A percentile compares a stretch with the other conserved stretches of the same genome.
phyloP scores from a whole-genome alignment of 192 early-diverging fungal species.

The Linnemannia elongata region DNA sequence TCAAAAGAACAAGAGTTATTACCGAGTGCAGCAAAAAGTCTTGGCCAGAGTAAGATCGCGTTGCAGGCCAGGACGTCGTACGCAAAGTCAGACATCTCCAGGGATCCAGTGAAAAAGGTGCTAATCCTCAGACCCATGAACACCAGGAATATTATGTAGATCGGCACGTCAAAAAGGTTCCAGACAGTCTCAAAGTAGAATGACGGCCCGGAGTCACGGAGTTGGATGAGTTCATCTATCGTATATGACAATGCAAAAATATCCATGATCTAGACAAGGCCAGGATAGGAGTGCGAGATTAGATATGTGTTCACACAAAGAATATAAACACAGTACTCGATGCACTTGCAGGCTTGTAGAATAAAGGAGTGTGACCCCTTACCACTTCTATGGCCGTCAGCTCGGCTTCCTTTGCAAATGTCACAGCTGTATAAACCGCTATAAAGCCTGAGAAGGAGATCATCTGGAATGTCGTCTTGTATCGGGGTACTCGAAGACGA shows the following conservation, averaged over 20 bases:
- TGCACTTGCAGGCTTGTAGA: background rate
- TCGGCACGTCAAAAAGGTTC: conserved; percentile 61
- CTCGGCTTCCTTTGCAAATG: conserved; percentile 37
- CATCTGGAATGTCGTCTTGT: conserved; percentile 58
- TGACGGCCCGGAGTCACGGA: conserved; percentile 53
- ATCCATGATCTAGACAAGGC: conserved; percentile 47
- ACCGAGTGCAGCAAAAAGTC: conserved; percentile 58
- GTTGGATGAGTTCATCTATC: conserved; percentile 51
- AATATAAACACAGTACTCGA: background rate
- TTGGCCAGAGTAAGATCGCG: conserved; percentile 58
- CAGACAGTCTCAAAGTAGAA: conserved; percentile 62
- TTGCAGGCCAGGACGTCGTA: conserved; percentile 58
- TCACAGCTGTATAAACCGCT: conserved; percentile 53
- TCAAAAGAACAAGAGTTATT: background rate
- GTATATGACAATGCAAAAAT: conserved; percentile 46
- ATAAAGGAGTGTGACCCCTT: background rate
- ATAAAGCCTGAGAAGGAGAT: conserved; percentile 53
- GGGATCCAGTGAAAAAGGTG: conserved; percentile 36
- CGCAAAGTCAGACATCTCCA: conserved; percentile 39
- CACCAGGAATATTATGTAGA: conserved; percentile 51
- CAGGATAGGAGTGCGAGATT: background rate
- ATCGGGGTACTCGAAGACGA: conserved; percentile 54
- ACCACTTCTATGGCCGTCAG: conserved; percentile 52
- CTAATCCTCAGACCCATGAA: conserved; percentile 46
- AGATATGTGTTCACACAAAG: background rate